Conservation (phyloP, 371 early-diverging fungal genomes). For the Quaeritorhiza haematococci region DNA sequence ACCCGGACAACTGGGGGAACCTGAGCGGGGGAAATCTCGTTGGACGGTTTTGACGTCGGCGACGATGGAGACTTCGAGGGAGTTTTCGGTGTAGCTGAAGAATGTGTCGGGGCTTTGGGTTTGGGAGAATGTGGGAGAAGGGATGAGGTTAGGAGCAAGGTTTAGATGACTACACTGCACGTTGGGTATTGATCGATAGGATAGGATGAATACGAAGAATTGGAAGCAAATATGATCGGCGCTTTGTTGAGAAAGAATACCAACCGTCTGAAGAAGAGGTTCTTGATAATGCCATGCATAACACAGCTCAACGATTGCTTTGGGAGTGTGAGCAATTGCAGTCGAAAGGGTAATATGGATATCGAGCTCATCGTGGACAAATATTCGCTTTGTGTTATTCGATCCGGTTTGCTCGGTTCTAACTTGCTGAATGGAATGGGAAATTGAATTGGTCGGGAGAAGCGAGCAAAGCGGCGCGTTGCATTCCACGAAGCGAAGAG, state of each 20-base stretch:
- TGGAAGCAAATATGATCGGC: background rate
- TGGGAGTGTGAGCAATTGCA: conserved; percentile 29
- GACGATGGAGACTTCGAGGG: conserved; percentile 66
- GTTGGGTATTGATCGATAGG: background rate
- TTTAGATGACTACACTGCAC: background rate
- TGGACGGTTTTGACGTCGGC: conserved; percentile 41
- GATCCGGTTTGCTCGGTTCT: too few relatives aligned
- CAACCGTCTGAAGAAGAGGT: conserved; percentile 48
- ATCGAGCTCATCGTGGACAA: too few relatives aligned
- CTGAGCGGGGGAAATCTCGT: conserved; percentile 21
- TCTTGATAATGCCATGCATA: conserved; percentile 58
- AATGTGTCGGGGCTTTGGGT: conserved; percentile 50
- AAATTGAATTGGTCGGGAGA: too few relatives aligned
- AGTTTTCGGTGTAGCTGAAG: conserved; percentile 70
- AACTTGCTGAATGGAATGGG: too few relatives aligned
- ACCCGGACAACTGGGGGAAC: conserved; percentile 15
- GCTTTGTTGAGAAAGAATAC: too few relatives aligned
- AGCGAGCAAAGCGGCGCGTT: too few relatives aligned
- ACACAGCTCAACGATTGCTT: conserved; percentile 14
- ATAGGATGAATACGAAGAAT: too few relatives aligned
- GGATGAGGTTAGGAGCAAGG: background rate
- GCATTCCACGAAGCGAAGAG: too few relatives aligned
- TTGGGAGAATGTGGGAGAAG: background rate
- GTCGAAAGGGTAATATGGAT: too few relatives aligned
- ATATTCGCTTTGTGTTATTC: too few relatives aligned